Conservation (phyloP, 2,329 filamentous ascomycete genomes). For the Neofusicoccum sp. region DNA sequence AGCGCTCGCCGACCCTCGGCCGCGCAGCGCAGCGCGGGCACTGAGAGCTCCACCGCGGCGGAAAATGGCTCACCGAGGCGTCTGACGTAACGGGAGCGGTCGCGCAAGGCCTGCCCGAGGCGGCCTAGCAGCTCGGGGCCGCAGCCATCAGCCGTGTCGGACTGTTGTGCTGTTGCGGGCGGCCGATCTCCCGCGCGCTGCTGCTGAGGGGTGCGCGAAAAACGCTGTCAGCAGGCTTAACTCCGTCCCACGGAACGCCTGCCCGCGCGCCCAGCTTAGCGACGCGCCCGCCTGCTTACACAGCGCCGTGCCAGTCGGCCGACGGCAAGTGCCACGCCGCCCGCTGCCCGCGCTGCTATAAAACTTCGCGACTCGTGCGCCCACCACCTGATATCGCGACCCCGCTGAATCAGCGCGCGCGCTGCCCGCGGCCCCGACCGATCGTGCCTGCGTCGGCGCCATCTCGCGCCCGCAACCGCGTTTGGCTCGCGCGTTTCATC, state of each 20-base stretch:
- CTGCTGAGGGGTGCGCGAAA: not conserved
- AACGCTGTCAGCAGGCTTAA: conserved; percentile 8
- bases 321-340: conserved; percentile 11
- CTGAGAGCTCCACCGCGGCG: not conserved
- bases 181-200: conserved; percentile 13
- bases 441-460: not conserved
- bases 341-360: not conserved
- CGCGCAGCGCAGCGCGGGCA: conserved; percentile 12
- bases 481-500: not conserved
- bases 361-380: conserved; percentile 12
- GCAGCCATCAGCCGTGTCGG: conserved; percentile 6
- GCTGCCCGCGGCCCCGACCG: not conserved
- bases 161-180: conserved; percentile 2
- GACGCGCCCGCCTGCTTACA: conserved; percentile 6
- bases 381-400: conserved; percentile 1
- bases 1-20: conserved; percentile 2
- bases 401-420: conserved; percentile 5
- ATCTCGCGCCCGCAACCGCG: not conserved
- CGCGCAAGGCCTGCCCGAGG: conserved; percentile 9
- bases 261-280: too few species aligned
- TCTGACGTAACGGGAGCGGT: conserved; percentile 8
- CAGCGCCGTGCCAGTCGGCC: conserved; percentile 3
- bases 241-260: not conserved
- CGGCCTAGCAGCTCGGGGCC: conserved; percentile 9
- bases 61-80: conserved; percentile 16